Evolutionary conservation across 2,329 filamentous ascomycete species (phyloP).

Genomic region (Fusarium zealandicum): DNA sequence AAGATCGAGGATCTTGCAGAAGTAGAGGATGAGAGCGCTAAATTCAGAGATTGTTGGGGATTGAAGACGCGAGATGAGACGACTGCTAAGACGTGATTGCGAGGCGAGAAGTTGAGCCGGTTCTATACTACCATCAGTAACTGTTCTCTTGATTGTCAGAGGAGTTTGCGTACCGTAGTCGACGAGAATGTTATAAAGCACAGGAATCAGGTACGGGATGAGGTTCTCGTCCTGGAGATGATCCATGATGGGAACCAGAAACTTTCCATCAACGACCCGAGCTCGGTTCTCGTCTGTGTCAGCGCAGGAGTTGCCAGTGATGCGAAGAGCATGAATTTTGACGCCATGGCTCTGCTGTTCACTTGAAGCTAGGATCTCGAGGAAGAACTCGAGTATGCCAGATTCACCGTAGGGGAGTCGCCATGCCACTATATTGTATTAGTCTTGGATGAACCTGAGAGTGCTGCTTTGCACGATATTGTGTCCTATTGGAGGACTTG

Average conservation of each 20-base stretch:
- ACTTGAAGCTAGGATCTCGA: conserved; percentile 52
- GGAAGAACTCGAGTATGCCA: conserved; percentile 64
- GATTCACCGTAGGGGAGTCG: conserved; percentile 64
- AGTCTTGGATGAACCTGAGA: background rate
- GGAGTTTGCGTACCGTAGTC: conserved; percentile 60
- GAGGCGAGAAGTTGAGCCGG: conserved; percentile 65
- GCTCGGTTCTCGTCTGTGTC: conserved; percentile 69
- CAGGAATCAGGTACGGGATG: conserved; percentile 62
- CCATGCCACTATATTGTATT: conserved; percentile 57
- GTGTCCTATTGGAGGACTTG: background rate
- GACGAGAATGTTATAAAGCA: conserved; percentile 68
- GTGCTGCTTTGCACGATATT: too few species aligned
- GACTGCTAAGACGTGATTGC: conserved; percentile 57
- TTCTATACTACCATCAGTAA: conserved; percentile 50
- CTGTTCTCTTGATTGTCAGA: accelerated
- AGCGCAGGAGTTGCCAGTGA: conserved; percentile 69
- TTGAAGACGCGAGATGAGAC: conserved; percentile 58
- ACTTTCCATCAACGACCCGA: conserved; percentile 58
- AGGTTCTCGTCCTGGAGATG: conserved; percentile 57
- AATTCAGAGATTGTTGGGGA: conserved; percentile 53
- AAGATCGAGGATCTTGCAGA: conserved; percentile 64
- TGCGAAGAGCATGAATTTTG: conserved; percentile 62
- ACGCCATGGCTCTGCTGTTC: conserved; percentile 52
- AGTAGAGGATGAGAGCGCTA: conserved; percentile 56
- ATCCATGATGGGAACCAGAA: conserved; percentile 56